These are phyloP conservation scores for Leptomonas seymouri DNA, from an alignment of 208 protist genomes.

Conservation along the genomic window DNA sequence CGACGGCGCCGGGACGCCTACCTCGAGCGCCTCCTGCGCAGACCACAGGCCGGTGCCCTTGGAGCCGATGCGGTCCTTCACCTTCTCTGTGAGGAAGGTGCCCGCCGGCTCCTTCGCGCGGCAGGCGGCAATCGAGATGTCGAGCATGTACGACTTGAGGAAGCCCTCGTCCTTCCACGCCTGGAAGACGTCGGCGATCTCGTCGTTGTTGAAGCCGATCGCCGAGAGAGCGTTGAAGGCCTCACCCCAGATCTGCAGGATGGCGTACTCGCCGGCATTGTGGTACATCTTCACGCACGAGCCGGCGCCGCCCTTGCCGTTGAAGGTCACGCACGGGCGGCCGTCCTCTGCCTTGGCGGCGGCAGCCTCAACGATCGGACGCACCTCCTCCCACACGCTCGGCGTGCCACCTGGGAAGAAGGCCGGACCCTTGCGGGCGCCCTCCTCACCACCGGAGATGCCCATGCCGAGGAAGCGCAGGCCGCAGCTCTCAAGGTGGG, in stretches of 20 bases:
- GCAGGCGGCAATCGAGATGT: conserved; percentile 97
- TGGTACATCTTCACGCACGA: conserved; percentile 99
- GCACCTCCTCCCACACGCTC: conserved; percentile 93
- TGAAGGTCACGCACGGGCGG: conserved; percentile 94
- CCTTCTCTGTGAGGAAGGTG: conserved; percentile 93
- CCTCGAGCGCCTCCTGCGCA: conserved; percentile 93
- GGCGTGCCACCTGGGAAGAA: conserved; percentile 98
- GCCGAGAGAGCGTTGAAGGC: conserved; percentile 94
- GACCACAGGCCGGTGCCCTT: conserved; percentile 99
- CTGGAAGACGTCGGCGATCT: conserved; percentile 92
- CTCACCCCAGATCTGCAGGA: conserved; percentile 98
- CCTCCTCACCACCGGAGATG: conserved; percentile 99
- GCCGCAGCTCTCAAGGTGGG: conserved; percentile 82
- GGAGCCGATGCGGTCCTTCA: conserved; percentile 95
- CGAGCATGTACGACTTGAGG: conserved; percentile 97
- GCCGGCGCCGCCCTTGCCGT: conserved; percentile 97
- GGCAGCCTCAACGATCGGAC: conserved; percentile 95
- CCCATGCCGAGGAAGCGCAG: conserved; percentile 97
- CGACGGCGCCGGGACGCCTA: conserved; percentile 89
- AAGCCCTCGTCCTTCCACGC: conserved; percentile 95
- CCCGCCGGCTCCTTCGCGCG: conserved; percentile 88
- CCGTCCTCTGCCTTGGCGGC: conserved; percentile 95
- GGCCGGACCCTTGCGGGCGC: conserved; percentile 97
- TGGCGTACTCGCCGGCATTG: conserved; percentile 99
- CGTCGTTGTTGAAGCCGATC: conserved; percentile 90